phyloP scores from a whole-genome alignment of 2,329 filamentous ascomycete genomes.

The Tothia fuscella region DNA sequence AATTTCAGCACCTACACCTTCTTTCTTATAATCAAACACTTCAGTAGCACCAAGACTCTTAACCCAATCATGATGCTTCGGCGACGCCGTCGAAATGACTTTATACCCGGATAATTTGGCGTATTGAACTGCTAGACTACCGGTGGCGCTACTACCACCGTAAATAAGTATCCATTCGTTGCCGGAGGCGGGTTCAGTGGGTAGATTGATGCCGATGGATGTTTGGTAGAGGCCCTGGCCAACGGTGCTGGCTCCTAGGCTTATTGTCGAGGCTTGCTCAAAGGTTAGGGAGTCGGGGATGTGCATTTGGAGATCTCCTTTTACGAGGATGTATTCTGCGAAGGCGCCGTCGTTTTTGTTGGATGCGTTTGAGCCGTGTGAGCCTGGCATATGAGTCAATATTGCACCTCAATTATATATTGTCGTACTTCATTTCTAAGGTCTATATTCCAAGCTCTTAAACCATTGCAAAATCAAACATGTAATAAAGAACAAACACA shows the following conservation, averaged over 20 bases:
- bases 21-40: slow-evolving; percentile 25
- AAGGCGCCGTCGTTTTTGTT: slow-evolving; percentile 7
- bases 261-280: slow-evolving; percentile 28
- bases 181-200: slow-evolving; percentile 21
- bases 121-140: slow-evolving; percentile 38
- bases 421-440: no score
- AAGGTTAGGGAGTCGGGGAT: slow-evolving; percentile 25
- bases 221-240: slow-evolving; percentile 11
- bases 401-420: no score
- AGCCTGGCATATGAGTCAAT: no score
- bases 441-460: no score
- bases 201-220: slow-evolving; percentile 4
- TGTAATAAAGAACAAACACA: no score
- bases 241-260: slow-evolving; percentile 4
- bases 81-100: slow-evolving; percentile 28
- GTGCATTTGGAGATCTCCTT: slow-evolving; percentile 12
- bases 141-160: slow-evolving; percentile 40
- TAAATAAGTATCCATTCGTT: slow-evolving; percentile 37
- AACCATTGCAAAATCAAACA: no score
- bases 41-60: slow-evolving; percentile 20
- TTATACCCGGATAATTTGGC: slow-evolving; percentile 33
- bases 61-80: slow-evolving; percentile 20
- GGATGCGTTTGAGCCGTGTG: slow-evolving; percentile 3
- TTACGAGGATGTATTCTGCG: slow-evolving; percentile 7
- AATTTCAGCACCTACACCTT: slow-evolving; percentile 34